Evolutionary conservation across 2,329 filamentous ascomycete species (phyloP).

Genomic region (Mariannaea sp.): DNA sequence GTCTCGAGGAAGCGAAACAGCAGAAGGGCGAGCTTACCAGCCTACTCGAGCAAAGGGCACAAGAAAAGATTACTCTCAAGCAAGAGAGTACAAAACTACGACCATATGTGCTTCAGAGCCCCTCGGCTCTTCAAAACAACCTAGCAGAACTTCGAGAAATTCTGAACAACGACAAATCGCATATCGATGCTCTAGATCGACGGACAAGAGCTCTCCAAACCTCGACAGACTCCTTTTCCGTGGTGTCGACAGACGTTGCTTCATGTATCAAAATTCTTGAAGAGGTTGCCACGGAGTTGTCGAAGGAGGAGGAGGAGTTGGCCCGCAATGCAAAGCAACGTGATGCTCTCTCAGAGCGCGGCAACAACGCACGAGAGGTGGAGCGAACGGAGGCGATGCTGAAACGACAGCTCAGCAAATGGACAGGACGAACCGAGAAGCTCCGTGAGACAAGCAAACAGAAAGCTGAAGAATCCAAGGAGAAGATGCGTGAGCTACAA

Average conservation of each 20-base stretch:
- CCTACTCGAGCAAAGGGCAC: constrained; percentile 72
- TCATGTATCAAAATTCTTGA: constrained; percentile 88
- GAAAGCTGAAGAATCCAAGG: constrained; percentile 80
- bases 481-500: constrained; percentile 88
- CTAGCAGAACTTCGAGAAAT: constrained; percentile 82
- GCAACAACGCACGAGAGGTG: constrained; percentile 88
- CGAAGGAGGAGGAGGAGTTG: constrained; percentile 90
- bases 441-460: constrained; percentile 78
- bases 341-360: constrained; percentile 84
- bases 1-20: constrained; percentile 80
- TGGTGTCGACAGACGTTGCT: constrained; percentile 83
- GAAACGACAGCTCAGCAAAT: constrained; percentile 81
- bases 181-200: constrained; percentile 87
- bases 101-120: constrained; percentile 90
- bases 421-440: constrained; percentile 84
- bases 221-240: constrained; percentile 84
- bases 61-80: constrained; percentile 70
- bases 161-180: constrained; percentile 75
- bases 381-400: constrained; percentile 86
- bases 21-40: constrained; percentile 79
- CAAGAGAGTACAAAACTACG: constrained; percentile 88
- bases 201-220: constrained; percentile 90
- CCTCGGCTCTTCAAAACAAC: constrained; percentile 78
- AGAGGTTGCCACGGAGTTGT: constrained; percentile 81
- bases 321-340: constrained; percentile 78